Percentiles rank a stretch among this genome's conserved stretches.
phyloP scores from a whole-genome alignment of 2,329 filamentous ascomycete genomes.

The Arthrobotrys iridis region DNA sequence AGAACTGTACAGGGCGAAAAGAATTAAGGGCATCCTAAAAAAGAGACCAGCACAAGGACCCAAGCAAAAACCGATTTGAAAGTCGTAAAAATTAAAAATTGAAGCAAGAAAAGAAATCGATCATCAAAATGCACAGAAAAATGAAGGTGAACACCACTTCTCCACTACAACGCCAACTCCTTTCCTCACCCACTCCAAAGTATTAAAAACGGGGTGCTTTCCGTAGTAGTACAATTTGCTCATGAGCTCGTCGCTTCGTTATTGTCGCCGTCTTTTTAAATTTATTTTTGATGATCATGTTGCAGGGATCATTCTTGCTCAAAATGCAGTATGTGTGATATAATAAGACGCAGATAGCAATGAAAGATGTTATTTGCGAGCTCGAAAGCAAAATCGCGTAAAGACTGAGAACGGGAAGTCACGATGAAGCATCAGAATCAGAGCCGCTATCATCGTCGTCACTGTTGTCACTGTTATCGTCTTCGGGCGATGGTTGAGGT shows the following conservation, averaged over 20 bases:
- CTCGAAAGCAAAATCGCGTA: conserved; percentile 42
- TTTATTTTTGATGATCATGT: conserved; percentile 30
- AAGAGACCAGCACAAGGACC: conserved; percentile 5
- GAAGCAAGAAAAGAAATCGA: conserved; percentile 17
- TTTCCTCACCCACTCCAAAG: conserved; percentile 38
- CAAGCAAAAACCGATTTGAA: conserved; percentile 12
- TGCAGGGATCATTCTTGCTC: conserved; percentile 13
- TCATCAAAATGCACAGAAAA: conserved; percentile 40
- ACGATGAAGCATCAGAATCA: conserved; percentile 40
- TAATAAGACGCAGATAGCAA: conserved; percentile 39
- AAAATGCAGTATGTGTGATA: conserved; percentile 29
- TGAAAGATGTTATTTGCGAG: conserved; percentile 37
- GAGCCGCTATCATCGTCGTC: conserved; percentile 36
- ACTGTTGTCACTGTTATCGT: conserved; percentile 35
- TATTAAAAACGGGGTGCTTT: conserved; percentile 35
- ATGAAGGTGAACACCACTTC: conserved; percentile 35
- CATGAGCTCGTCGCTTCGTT: conserved; percentile 46
- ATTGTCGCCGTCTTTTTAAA: conserved; percentile 35
- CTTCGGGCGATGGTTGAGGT: conserved; percentile 33
- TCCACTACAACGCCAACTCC: conserved; percentile 48
- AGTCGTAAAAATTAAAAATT: conserved; percentile 2
- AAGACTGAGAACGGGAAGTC: conserved; percentile 28
- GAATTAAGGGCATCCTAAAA: conserved; percentile 19
- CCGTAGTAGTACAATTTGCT: conserved; percentile 53
- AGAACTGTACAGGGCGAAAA: conserved; percentile 28